A percentile compares a stretch with the other conserved stretches of the same genome.
Evolutionary conservation across 2,329 filamentous ascomycete species (phyloP).

Genomic region (Apiospora aurea): DNA sequence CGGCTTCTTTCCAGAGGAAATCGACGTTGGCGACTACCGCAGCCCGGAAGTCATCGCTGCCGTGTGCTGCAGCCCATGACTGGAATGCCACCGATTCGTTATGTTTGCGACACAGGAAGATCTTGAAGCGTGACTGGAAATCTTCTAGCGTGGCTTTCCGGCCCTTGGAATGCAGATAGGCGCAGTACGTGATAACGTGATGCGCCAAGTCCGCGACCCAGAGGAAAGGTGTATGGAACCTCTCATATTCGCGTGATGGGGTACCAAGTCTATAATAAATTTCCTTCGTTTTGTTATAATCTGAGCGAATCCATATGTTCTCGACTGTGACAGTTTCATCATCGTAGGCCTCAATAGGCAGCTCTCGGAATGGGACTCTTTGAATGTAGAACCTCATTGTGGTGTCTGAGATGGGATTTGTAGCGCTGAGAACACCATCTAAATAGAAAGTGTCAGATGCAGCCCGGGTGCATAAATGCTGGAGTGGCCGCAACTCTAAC

Average conservation of each 20-base stretch:
- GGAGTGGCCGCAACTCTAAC: conserved; percentile 61
- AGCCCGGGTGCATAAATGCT: conserved; percentile 54
- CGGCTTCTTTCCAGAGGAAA: conserved; percentile 71
- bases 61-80: conserved; percentile 60
- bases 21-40: conserved; percentile 64
- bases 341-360: conserved; percentile 74
- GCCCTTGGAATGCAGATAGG: conserved; percentile 39
- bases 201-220: conserved; percentile 78
- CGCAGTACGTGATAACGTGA: conserved; percentile 73
- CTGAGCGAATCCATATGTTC: conserved; percentile 70
- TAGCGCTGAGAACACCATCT: conserved; percentile 63
- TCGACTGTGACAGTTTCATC: conserved; percentile 52
- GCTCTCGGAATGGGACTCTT: conserved; percentile 59
- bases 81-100: conserved; percentile 48
- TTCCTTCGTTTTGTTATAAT: conserved; percentile 46
- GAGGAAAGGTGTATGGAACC: conserved; percentile 68
- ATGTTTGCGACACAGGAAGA: conserved; percentile 62
- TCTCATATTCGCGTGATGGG: conserved; percentile 66
- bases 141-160: conserved; percentile 56
- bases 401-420: not conserved
- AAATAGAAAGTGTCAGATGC: conserved; percentile 55
- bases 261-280: conserved; percentile 70
- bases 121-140: conserved; percentile 64
- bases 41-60: conserved; percentile 66
- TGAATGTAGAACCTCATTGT: conserved; percentile 56